phyloP scores from a whole-genome alignment of 1,139 yeast species.

The Nakaseomyces nivariensis region DNA sequence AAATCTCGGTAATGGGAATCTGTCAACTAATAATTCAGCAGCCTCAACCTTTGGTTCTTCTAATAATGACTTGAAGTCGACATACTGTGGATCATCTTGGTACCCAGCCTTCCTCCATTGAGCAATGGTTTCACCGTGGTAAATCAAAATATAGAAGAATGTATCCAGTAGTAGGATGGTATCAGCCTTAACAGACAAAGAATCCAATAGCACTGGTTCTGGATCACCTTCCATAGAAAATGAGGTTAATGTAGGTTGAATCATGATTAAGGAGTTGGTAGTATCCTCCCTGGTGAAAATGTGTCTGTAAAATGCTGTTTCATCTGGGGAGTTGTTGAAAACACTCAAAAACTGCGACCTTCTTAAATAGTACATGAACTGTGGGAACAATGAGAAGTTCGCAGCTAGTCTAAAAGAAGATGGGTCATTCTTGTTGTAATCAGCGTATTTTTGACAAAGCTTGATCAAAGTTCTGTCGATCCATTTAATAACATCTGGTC shows the following conservation, averaged over 20 bases:
- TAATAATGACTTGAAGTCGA: conserved; percentile 73
- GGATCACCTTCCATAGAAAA: conserved; percentile 81
- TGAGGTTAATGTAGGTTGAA: conserved; percentile 88
- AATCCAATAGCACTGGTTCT: conserved; percentile 87
- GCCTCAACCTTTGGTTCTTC: conserved; percentile 92
- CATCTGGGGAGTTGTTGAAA: conserved; percentile 96
- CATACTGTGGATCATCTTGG: conserved; percentile 84
- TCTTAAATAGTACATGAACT: conserved; percentile 90
- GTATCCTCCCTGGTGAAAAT: conserved; percentile 85
- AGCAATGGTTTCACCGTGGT: conserved; percentile 90
- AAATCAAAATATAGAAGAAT: conserved; percentile 89
- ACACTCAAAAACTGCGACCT: conserved; percentile 95
- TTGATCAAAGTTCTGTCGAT: conserved; percentile 78
- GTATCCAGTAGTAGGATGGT: conserved; percentile 83
- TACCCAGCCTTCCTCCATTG: conserved; percentile 95
- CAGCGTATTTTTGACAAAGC: conserved; percentile 80
- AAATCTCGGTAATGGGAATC: conserved; percentile 95
- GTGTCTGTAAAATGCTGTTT: conserved; percentile 94
- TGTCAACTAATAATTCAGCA: conserved; percentile 77
- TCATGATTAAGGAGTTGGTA: conserved; percentile 89
- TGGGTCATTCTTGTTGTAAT: conserved; percentile 68
- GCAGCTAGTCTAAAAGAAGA: conserved; percentile 69
- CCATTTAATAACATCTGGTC: conserved; percentile 71
- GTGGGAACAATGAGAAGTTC: conserved; percentile 80
- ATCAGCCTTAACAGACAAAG: conserved; percentile 86